phyloP scores from a whole-genome alignment of 2,329 filamentous ascomycete species.

The Talaromyces sp. region DNA sequence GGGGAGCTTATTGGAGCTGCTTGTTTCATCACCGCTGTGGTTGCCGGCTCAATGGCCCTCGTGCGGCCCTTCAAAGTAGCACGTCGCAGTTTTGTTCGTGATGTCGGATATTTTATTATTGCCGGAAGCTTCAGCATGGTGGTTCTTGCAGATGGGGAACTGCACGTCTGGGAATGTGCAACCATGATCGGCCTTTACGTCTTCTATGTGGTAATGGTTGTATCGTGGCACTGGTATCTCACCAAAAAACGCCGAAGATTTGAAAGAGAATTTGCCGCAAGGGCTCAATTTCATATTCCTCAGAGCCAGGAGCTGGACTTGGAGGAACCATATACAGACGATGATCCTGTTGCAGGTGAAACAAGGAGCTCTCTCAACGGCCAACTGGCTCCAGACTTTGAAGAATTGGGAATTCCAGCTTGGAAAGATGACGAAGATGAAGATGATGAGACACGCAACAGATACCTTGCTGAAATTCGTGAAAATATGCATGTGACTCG shows the following conservation, averaged over 20 bases:
- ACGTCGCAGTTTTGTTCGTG: slow-evolving; percentile 80
- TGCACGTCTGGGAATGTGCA: slow-evolving; percentile 83
- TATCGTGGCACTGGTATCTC: slow-evolving; percentile 85
- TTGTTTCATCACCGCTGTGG: slow-evolving; percentile 91
- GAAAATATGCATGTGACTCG: slow-evolving; percentile 88
- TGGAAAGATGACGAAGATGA: slow-evolving; percentile 46
- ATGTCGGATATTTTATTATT: slow-evolving; percentile 86
- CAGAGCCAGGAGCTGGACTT: slow-evolving; percentile 54
- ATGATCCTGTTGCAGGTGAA: slow-evolving; percentile 45
- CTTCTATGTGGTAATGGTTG: slow-evolving; percentile 83
- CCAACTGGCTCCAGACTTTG: slow-evolving; percentile 58
- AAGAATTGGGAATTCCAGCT: slow-evolving; percentile 48
- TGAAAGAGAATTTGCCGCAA: slow-evolving; percentile 63
- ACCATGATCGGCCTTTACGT: slow-evolving; percentile 87
- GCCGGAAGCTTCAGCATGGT: slow-evolving; percentile 81
- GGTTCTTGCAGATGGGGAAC: slow-evolving; percentile 75
- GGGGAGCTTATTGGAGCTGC: slow-evolving; percentile 93
- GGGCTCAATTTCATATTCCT: slow-evolving; percentile 65
- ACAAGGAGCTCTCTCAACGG: slow-evolving; percentile 40
- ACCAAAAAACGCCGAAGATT: slow-evolving; percentile 56
- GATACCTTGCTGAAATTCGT: slow-evolving; percentile 71
- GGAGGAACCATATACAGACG: slow-evolving; percentile 51
- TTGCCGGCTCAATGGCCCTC: slow-evolving; percentile 93
- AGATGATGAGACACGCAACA: slow-evolving; percentile 50
- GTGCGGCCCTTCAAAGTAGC: slow-evolving; percentile 93